Evolutionary conservation across 1,284 basidiomycete genomes (phyloP).

Genomic region (Ganoderma sp.): DNA sequence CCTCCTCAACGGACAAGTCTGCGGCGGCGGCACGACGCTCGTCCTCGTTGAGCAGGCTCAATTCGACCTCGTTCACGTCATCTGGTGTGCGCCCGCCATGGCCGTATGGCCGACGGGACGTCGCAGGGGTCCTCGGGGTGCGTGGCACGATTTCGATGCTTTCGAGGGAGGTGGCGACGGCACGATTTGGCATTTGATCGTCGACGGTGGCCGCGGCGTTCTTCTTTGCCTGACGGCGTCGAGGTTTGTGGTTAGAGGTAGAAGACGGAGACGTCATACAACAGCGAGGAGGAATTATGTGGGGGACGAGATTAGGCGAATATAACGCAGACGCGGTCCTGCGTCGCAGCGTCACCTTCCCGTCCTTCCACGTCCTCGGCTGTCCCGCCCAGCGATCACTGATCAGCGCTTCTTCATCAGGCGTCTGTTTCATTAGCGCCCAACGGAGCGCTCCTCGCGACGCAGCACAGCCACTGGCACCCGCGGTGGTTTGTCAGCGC

Average conservation of each 20-base stretch:
- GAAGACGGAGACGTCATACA: constrained; percentile 27
- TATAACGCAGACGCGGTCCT: not conserved
- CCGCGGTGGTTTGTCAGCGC: not conserved
- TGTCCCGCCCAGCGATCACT: not conserved
- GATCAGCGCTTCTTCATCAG: not conserved
- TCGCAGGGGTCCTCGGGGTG: constrained; percentile 55
- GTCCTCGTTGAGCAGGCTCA: constrained; percentile 65
- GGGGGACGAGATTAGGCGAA: not conserved
- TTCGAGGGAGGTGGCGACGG: constrained; percentile 57
- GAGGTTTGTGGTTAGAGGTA: constrained; percentile 26
- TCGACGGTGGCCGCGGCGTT: constrained; percentile 13
- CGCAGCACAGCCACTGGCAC: not conserved
- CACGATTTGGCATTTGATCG: constrained; percentile 27
- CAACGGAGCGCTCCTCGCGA: not conserved
- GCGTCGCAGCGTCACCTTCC: not conserved
- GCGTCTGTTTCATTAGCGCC: not conserved
- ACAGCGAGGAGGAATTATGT: constrained; percentile 1
- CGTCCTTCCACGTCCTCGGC: constrained; percentile 7
- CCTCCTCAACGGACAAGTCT: constrained; percentile 44
- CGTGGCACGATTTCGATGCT: constrained; percentile 71
- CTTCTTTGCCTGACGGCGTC: constrained; percentile 29
- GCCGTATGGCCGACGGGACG: constrained; percentile 45
- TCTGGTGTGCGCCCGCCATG: constrained; percentile 36
- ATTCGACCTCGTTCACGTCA: constrained; percentile 60
- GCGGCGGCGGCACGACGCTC: constrained; percentile 55